phyloP scores from a whole-genome alignment of 2,329 filamentous ascomycete genomes.

The Alternaria brassicicola region DNA sequence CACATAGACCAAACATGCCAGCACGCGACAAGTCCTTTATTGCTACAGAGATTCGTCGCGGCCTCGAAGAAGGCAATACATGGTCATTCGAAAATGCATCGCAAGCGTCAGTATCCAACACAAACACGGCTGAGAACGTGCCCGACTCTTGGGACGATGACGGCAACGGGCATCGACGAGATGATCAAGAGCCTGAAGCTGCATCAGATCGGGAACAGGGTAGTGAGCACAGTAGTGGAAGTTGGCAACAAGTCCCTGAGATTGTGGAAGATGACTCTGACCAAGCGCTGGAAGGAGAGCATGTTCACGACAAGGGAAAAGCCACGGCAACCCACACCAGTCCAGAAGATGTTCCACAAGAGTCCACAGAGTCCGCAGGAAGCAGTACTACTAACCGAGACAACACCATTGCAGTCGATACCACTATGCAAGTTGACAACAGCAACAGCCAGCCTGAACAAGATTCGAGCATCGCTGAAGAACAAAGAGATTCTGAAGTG shows the following conservation, averaged over 20 bases:
- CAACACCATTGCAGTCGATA: constrained; percentile 1
- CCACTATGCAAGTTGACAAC: constrained; percentile 4
- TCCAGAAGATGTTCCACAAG: neutral
- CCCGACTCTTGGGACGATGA: constrained; percentile 40
- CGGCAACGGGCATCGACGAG: constrained; percentile 10
- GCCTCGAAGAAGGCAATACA: constrained; percentile 52
- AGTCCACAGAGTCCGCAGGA: constrained; percentile 1
- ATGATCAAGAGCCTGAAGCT: constrained; percentile 6
- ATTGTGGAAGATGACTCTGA: constrained; percentile 35
- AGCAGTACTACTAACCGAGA: constrained; percentile 9
- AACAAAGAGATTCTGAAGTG: constrained; percentile 2
- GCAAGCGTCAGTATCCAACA: constrained; percentile 8
- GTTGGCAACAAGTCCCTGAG: constrained; percentile 49
- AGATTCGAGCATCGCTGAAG: neutral
- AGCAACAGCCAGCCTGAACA: constrained; percentile 9
- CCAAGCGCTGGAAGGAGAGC: constrained; percentile 34
- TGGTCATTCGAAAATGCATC: constrained; percentile 42
- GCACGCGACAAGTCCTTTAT: constrained; percentile 53
- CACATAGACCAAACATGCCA: constrained; percentile 55
- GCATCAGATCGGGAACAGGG: constrained; percentile 37
- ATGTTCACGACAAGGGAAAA: constrained; percentile 38
- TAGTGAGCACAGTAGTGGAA: constrained; percentile 48
- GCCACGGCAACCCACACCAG: constrained; percentile 21
- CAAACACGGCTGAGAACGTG: constrained; percentile 6
- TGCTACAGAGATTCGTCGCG: constrained; percentile 56